phyloP scores from a whole-genome alignment of 306 rosid genomes.

The Quillaja saponaria region DNA sequence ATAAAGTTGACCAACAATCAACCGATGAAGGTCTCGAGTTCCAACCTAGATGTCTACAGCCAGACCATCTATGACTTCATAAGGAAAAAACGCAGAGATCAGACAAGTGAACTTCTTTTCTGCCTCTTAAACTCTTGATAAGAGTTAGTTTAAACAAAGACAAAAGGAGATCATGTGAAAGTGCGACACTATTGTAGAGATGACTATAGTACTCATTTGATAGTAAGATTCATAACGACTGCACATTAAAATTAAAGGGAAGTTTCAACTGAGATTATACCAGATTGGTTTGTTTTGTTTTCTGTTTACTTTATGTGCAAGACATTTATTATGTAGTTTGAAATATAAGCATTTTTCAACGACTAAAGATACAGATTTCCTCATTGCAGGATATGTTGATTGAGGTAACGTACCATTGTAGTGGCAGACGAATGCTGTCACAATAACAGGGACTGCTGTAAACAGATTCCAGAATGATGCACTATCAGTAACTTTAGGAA shows the following conservation, averaged over 20 bases:
- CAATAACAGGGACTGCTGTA: conserved; percentile 70
- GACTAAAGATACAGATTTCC: conserved; percentile 1
- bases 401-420: conserved; percentile 51
- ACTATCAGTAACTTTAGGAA: conserved; percentile 50
- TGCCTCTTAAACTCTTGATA: too few species aligned
- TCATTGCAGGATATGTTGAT: conserved; percentile 7
- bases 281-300: not conserved
- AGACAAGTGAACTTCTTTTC: too few species aligned
- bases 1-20: too few species aligned
- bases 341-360: not conserved
- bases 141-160: too few species aligned
- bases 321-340: not conserved
- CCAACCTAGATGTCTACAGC: not conserved
- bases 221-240: too few species aligned
- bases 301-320: not conserved
- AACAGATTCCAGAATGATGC: conserved; percentile 64
- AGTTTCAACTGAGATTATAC: not conserved
- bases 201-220: too few species aligned
- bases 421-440: conserved; percentile 75
- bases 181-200: too few species aligned
- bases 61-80: not conserved
- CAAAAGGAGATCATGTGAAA: too few species aligned
- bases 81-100: too few species aligned
- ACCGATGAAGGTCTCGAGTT: too few species aligned
- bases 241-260: too few species aligned